Evolutionary conservation across 129 eudicot genomes (phyloP).

Genomic region (Flaveria robusta): DNA sequence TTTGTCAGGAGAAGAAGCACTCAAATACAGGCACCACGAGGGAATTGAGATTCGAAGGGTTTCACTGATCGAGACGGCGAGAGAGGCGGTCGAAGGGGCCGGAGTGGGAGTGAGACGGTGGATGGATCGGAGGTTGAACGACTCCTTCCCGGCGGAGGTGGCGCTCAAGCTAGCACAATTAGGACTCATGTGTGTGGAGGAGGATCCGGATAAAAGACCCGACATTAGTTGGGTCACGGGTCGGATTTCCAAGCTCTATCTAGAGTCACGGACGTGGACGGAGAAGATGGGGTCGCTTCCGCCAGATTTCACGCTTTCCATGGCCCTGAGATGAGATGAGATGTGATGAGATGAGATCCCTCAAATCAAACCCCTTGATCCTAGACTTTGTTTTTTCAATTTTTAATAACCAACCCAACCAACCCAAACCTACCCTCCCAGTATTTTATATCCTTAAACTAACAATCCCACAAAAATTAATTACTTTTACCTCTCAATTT

Average conservation of each 20-base stretch:
- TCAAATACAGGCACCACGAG: slow-evolving; percentile 39
- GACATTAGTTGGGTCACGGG: slow-evolving; percentile 70
- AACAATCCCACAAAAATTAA: too few species aligned
- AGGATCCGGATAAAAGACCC: slow-evolving; percentile 70
- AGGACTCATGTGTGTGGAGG: slow-evolving; percentile 72
- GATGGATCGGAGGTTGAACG: slow-evolving; percentile 78
- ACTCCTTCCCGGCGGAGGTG: slow-evolving; percentile 85
- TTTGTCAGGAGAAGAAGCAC: slow-evolving; percentile 67
- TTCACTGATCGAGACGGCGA: slow-evolving; percentile 63
- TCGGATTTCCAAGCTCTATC: slow-evolving; percentile 69
- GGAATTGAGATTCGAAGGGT: slow-evolving; percentile 43
- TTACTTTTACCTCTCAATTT: too few species aligned
- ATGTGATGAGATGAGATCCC: too few species aligned
- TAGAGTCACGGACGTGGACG: slow-evolving; percentile 72
- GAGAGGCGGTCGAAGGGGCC: slow-evolving; percentile 57
- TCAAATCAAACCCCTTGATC: too few species aligned
- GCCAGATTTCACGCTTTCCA: slow-evolving; percentile 56
- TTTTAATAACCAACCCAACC: too few species aligned
- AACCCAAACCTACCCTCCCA: too few species aligned
- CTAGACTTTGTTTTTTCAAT: too few species aligned
- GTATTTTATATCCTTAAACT: too few species aligned
- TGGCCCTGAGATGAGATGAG: slow-evolving; percentile 80
- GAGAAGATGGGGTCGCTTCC: slow-evolving; percentile 56
- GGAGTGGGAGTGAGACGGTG: slow-evolving; percentile 64
- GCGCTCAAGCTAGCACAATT: slow-evolving; percentile 56